Base-by-base conservation (phyloP, 371 early-diverging fungal species). In the Smittium culicis region DNA sequence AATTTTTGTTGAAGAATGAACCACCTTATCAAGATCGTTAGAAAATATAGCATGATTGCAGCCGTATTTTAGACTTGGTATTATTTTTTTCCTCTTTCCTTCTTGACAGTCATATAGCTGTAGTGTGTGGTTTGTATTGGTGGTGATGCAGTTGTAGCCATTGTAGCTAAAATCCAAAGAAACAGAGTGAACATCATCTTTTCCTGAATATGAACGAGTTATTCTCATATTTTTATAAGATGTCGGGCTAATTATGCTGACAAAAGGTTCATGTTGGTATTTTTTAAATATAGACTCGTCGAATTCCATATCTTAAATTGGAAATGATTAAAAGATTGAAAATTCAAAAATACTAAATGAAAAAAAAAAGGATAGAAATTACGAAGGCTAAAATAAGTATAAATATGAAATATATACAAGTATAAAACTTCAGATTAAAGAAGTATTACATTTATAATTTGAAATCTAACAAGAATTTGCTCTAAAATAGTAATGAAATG, bases 1-100 rank as follows among this genome's bases (percentile, higher is more conserved):
- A 71, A 88, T 88, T 73, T 94, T 94, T 35, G 95, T 94, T 0
- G 94, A 93, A 30, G 93, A 88, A 76, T 94, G 86, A 31, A 94
- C 78, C 34, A 95, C 83, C 61, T 80, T 85, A 29, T 82, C 88
- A 14, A 78, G 69, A 54, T 82, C 80, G 74, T 90, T 90, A 0
- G 93, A 91, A 70, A 94, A 96, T 28, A 88, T 80, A 1, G 90
- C 92, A 30, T 90, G 74, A 56, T 85, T 80, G 67, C 87, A 88
- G 5, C 93, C 93, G 69, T 93, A 92, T 66, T 92, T 93, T 77
- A 91, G 89, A 73, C 86, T 86, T 71, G 77, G 82, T 14, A 83
- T 71, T 0, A 84, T 84, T 35, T 84, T 83, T 62, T 81, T 81
- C 34, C 83, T 72, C 20, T 82, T 86, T 70, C 93, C 94, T 33